These are phyloP conservation scores for Mucor lusitanicus DNA, from an alignment of 371 early-diverging fungal species.

Conservation along the genomic window DNA sequence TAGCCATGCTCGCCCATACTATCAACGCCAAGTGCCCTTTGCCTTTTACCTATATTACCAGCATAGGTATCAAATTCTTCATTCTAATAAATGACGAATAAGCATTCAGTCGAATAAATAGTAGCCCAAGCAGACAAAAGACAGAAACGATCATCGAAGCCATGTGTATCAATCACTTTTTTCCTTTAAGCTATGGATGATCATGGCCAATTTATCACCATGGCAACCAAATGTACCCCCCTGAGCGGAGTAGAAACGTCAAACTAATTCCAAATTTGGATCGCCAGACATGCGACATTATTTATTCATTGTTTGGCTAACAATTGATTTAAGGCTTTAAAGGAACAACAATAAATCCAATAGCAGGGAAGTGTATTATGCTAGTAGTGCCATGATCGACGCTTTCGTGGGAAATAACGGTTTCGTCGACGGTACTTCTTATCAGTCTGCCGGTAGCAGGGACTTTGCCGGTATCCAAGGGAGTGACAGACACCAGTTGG, in stretches of 20 bases:
- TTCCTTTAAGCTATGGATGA: neutral
- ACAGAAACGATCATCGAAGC: neutral
- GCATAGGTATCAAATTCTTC: too few relatives aligned
- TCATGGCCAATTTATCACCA: neutral
- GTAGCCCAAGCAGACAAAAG: too few relatives aligned
- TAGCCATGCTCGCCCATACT: too few relatives aligned
- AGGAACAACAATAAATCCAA: conserved; percentile 16
- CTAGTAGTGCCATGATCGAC: conserved; percentile 3
- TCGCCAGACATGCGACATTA: neutral
- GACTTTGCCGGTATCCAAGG: conserved; percentile 52
- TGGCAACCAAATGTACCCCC: neutral
- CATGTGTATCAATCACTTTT: neutral
- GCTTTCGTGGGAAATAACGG: conserved; percentile 34
- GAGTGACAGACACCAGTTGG: conserved; percentile 41
- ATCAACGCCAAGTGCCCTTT: too few relatives aligned
- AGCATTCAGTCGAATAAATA: too few relatives aligned
- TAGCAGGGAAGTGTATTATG: conserved; percentile 20
- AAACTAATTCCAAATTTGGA: neutral
- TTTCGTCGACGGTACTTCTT: conserved; percentile 23
- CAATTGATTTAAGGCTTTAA: neutral
- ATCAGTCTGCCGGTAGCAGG: conserved; percentile 48
- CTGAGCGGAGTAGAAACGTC: neutral
- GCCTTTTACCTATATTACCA: too few relatives aligned
- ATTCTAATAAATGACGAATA: too few relatives aligned
- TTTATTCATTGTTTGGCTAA: too few relatives aligned